Conservation (phyloP, 1,284 basidiomycete species). For the Microbotryum lychnidis-dioicae region DNA sequence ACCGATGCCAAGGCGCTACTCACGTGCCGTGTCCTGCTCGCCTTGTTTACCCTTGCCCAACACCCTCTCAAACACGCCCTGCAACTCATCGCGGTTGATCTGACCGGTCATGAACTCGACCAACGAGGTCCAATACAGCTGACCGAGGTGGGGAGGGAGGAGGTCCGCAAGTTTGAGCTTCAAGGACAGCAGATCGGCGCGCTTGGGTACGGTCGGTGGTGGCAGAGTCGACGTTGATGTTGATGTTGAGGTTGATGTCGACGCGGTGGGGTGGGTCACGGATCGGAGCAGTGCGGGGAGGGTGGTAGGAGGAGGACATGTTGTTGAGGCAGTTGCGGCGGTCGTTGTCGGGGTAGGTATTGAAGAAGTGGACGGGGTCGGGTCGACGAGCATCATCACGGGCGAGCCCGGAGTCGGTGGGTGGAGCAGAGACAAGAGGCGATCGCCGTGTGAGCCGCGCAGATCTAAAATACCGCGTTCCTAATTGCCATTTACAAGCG, state of each 20-base stretch:
- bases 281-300: too few species aligned
- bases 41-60: conserved; percentile 28
- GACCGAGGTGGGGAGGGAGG: conserved; percentile 19
- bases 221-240: conserved; percentile 16
- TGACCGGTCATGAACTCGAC: conserved; percentile 40
- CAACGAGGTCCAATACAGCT: conserved; percentile 41
- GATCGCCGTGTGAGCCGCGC: too few species aligned
- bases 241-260: not conserved
- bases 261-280: too few species aligned
- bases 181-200: conserved; percentile 34
- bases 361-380: too few species aligned
- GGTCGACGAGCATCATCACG: too few species aligned
- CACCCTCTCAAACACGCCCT: conserved; percentile 33
- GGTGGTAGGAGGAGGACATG: too few species aligned
- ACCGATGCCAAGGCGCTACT: not conserved
- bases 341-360: too few species aligned
- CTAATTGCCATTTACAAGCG: too few species aligned
- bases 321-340: too few species aligned
- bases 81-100: conserved; percentile 41
- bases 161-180: conserved; percentile 34
- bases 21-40: conserved; percentile 2
- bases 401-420: too few species aligned
- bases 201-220: conserved; percentile 19
- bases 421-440: too few species aligned
- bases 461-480: too few species aligned